Conservation (phyloP, 192 early-diverging fungal genomes). For the Gorgonomyces haynaldii region DNA sequence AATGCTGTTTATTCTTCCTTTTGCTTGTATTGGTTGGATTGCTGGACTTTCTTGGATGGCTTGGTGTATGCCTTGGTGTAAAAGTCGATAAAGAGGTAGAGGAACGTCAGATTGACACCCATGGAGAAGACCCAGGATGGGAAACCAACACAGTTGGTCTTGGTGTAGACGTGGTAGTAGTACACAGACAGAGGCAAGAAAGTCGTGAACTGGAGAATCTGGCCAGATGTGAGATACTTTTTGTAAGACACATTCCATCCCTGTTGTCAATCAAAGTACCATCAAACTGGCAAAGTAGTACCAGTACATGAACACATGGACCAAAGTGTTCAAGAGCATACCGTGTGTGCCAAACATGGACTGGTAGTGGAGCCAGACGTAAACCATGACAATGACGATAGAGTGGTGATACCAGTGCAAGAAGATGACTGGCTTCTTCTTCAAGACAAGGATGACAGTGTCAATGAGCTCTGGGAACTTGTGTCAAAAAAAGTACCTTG, state of each 20-base stretch:
- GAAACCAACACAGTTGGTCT: slow-evolving; percentile 20
- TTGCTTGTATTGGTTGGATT: not conserved
- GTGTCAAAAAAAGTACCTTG: no score
- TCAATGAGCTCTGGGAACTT: slow-evolving; percentile 38
- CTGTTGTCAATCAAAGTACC: no score
- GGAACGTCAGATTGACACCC: slow-evolving; percentile 27
- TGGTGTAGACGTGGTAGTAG: slow-evolving; percentile 22
- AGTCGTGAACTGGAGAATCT: slow-evolving; percentile 39
- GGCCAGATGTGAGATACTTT: slow-evolving; percentile 31
- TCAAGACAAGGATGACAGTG: slow-evolving; percentile 38
- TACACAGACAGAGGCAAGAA: slow-evolving; percentile 26
- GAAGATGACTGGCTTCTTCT: slow-evolving; percentile 43
- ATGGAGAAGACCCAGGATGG: slow-evolving; percentile 28
- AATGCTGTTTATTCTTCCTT: not conserved
- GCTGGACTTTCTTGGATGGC: not conserved
- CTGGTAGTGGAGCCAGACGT: slow-evolving; percentile 31
- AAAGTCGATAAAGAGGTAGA: slow-evolving; percentile 33
- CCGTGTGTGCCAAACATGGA: slow-evolving; percentile 24
- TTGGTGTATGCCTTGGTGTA: slow-evolving; percentile 21
- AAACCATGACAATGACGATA: slow-evolving; percentile 43
- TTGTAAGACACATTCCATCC: slow-evolving; percentile 39
- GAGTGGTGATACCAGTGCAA: slow-evolving; percentile 43
- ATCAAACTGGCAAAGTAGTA: slow-evolving; percentile 32
- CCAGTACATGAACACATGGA: slow-evolving; percentile 44
- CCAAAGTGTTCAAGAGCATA: slow-evolving; percentile 31